Base-by-base conservation (phyloP, 768 basidiomycete species). In the Sarcomyxa edulis region DNA sequence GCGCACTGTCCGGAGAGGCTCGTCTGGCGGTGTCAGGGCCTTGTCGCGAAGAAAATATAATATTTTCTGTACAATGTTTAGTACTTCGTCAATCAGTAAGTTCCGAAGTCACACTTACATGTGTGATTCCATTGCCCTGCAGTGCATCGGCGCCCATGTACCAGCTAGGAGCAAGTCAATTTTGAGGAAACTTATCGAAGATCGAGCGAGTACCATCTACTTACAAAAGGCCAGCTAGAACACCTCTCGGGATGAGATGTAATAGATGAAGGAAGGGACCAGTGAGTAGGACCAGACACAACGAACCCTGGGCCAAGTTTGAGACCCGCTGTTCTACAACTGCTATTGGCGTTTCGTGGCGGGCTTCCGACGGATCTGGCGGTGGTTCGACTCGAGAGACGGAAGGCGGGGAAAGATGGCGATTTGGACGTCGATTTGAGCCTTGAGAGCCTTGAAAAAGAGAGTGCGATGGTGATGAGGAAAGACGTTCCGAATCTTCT, bases 271-370 rank as follows among this genome's bases (percentile, higher is more conserved):
- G 58, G 55, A 96, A 86, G 0, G 92, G 93, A 0, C 80, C 76
- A 0, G 79, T 81, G 45, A 96, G 76, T 15, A 93, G 69, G 12
- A 91, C 78, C 6, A 96, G 71, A 52, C 78, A 88, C 23, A 90
- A 59, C 9, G 76, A 59, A 15, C 94, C 90, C 57, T 96, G 87
- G 0, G 80, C 83, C 14, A 96, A 70, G 54, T 96, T 94, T 6
- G 90, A 94, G 8, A 90, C 78, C n/a, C 93, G 73, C 60, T 96
- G 93, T 55, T 97, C 93, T 4, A 96, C 86, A 1, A 96, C 86
- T 0, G 75, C 74, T 6, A 87, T 47, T 2, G 84, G 81, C 0
- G 78, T 67, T 51, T 45, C 50, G 10, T 34, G 47, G 18, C 35
- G 51, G 7, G 57, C 54, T 30, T 60, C 49, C 42, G 54, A 56